phyloP scores from a whole-genome alignment of 2,329 filamentous ascomycete species.

The Elsinoe necatrix region DNA sequence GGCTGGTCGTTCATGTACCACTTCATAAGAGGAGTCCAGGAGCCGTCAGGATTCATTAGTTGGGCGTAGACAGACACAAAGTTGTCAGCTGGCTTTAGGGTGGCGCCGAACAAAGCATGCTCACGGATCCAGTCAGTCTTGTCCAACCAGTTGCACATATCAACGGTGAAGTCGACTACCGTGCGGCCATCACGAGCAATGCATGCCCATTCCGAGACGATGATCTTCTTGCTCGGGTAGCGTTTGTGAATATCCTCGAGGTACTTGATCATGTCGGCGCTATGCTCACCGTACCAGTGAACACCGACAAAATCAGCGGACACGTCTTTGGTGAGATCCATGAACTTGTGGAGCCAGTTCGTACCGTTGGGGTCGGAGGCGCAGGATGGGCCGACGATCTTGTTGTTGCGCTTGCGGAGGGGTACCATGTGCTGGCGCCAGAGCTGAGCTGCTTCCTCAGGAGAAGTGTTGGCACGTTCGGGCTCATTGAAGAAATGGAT shows the following conservation, averaged over 20 bases:
- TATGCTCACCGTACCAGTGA: slow-evolving; percentile 37
- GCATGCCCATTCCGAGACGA: slow-evolving; percentile 38
- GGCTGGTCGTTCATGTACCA: slow-evolving; percentile 24
- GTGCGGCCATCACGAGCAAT: slow-evolving; percentile 32
- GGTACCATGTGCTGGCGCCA: slow-evolving; percentile 35
- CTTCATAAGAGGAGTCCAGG: slow-evolving; percentile 32
- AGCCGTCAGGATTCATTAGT: slow-evolving; percentile 38
- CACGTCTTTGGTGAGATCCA: slow-evolving; percentile 30
- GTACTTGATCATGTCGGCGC: slow-evolving; percentile 31
- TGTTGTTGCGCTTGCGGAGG: slow-evolving; percentile 24
- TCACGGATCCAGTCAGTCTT: slow-evolving; percentile 35
- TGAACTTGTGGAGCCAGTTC: slow-evolving; percentile 37
- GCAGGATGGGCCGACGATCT: slow-evolving; percentile 33
- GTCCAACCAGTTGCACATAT: slow-evolving; percentile 39
- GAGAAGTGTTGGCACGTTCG: slow-evolving; percentile 32
- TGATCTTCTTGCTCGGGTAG: slow-evolving; percentile 31
- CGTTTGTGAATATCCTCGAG: slow-evolving; percentile 31
- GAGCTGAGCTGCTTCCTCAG: slow-evolving; percentile 29
- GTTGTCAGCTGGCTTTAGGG: slow-evolving; percentile 34
- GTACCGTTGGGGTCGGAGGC: slow-evolving; percentile 33
- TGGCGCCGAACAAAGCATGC: slow-evolving; percentile 31
- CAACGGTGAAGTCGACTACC: slow-evolving; percentile 34
- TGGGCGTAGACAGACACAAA: slow-evolving; percentile 42
- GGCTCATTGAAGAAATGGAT: slow-evolving; percentile 43
- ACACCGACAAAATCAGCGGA: slow-evolving; percentile 37